Evolutionary conservation across 2,329 filamentous ascomycete species (phyloP).

Genomic region (Periconia sp.): DNA sequence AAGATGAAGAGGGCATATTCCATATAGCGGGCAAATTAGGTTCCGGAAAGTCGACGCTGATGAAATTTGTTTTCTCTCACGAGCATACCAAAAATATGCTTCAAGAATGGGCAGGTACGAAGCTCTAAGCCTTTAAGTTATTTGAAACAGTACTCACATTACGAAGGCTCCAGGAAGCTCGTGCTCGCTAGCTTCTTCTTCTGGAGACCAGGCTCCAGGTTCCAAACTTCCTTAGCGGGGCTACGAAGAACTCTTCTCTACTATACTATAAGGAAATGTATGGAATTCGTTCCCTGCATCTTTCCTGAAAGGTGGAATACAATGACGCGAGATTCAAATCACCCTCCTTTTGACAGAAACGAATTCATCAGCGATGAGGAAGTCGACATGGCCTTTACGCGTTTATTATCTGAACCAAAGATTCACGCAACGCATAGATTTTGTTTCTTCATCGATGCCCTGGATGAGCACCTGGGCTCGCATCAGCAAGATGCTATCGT

Average conservation of each 20-base stretch:
- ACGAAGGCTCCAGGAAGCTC: neutral
- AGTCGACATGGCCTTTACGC: conserved; percentile 1
- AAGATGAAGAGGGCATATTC: conserved; percentile 35
- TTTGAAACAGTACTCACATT: neutral
- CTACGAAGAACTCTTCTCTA: too few species aligned
- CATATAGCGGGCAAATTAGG: conserved; percentile 42
- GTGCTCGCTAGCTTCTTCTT: conserved; percentile 33
- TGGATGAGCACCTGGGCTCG: conserved; percentile 13
- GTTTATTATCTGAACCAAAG: neutral
- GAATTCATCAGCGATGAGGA: neutral
- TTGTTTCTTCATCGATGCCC: conserved; percentile 15
- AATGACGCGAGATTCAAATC: too few species aligned
- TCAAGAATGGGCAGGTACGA: conserved; percentile 17
- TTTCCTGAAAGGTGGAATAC: neutral
- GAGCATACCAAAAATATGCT: conserved; percentile 14
- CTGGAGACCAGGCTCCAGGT: conserved; percentile 28
- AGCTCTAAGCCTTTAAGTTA: neutral
- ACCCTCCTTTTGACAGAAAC: too few species aligned
- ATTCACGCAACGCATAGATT: conserved; percentile 6
- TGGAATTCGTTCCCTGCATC: neutral
- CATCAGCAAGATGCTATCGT: neutral
- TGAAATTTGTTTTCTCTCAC: conserved; percentile 32
- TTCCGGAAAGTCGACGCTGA: conserved; percentile 41
- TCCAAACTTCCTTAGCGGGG: too few species aligned
- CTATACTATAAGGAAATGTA: neutral